Base-by-base conservation (phyloP, 2,329 filamentous ascomycete species). In the Microcera coccophila region DNA sequence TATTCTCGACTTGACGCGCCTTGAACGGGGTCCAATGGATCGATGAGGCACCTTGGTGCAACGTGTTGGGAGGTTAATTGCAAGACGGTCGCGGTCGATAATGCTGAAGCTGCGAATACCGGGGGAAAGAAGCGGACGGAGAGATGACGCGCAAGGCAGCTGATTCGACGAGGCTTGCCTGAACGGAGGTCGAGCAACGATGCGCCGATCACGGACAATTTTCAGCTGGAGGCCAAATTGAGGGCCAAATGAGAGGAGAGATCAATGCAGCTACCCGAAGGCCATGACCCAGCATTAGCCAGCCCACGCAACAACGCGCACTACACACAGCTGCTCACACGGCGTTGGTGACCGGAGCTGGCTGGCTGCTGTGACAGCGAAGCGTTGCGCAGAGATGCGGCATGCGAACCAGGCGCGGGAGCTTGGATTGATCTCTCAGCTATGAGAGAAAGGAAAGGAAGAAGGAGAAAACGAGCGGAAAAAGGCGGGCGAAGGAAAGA, bases 351-450 rank as follows among this genome's bases (percentile, higher is more conserved):
- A 55, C 54, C 22, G 50, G 48, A 50, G 39, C 44, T 41, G 53
- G 50, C 52, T 55, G 53, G 50, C 52, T 55, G 52, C 44, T 41
- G 48, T 55, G 47, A 47, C 44, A 48, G 47, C 47, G 55, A 47
- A 54, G 51, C 50, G 61, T 63, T 47, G 58, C 55, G 57, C 61
- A 63, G 49, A 61, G 61, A 63, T 62, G 57, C 60, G 56, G 61
- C 60, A 63, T 62, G 58, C 59, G 55, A 59, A 48, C 53, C 45
- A 50, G 47, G 47, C 51, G 42, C 45, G 54, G 48, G 54, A 53
- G 47, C 45, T 35, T 39, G 41, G 41, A 41, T 28, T n/a, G 35
- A 7, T 16, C 11, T 5, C 8, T 32, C 29, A n/a, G 29, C n/a
- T 15, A n/a, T 10, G 37, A 20, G 29, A 39, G 35, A 26, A 39